These are phyloP conservation scores for Teratosphaeria pseudoeucalypti DNA, from an alignment of 2,329 filamentous ascomycete species.

Conservation along the genomic window DNA sequence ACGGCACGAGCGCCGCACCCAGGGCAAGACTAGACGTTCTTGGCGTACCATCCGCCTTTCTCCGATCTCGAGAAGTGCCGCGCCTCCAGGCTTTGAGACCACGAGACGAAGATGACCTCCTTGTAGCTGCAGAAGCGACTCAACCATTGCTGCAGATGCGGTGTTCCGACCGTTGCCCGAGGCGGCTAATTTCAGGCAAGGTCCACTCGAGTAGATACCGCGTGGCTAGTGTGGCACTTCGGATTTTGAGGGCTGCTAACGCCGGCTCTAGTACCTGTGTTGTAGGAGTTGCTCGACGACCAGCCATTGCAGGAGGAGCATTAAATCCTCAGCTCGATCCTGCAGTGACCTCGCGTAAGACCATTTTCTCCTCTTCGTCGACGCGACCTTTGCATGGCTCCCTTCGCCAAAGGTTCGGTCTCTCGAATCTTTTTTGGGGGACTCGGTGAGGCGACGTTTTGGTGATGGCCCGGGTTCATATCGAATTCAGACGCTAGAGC, in stretches of 20 bases:
- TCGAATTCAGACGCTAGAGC: background rate
- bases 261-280: background rate
- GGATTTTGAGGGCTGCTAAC: background rate
- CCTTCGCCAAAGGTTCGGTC: no score
- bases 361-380: background rate
- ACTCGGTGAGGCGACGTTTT: background rate
- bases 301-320: background rate
- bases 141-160: background rate
- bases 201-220: background rate
- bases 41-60: background rate
- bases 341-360: no score
- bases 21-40: background rate
- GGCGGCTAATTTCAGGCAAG: background rate
- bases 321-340: no score
- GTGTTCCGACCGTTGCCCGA: background rate
- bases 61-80: background rate
- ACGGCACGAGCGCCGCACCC: background rate
- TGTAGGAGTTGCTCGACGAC: background rate
- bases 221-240: background rate
- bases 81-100: background rate
- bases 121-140: background rate
- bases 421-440: background rate
- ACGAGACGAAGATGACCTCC: background rate
- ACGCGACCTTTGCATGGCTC: background rate
- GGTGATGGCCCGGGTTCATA: background rate